Evolutionary conservation across 192 early-diverging fungal species (phyloP).

Genomic region (Geranomyces michiganensis): DNA sequence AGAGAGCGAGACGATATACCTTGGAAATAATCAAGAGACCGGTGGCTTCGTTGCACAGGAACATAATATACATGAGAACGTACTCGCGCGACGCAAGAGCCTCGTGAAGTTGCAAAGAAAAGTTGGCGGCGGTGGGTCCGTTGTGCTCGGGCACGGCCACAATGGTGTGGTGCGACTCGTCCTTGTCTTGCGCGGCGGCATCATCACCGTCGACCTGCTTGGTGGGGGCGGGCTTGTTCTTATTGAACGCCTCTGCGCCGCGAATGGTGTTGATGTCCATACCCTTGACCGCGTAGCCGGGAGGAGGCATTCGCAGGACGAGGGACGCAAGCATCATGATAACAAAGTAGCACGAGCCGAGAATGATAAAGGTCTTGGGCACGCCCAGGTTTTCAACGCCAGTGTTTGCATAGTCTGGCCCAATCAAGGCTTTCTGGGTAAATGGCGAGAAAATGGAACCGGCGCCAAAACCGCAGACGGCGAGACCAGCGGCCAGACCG

Average conservation of each 20-base stretch:
- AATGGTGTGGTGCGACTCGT: conserved; percentile 8
- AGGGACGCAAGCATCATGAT: conserved; percentile 49
- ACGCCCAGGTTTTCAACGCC: conserved; percentile 47
- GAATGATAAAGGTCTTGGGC: conserved; percentile 65
- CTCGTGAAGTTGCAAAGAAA: conserved; percentile 34
- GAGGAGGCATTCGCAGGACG: conserved; percentile 50
- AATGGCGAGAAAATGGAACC: conserved; percentile 72
- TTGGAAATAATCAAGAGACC: conserved; percentile 51
- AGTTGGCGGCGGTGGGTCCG: conserved; percentile 10
- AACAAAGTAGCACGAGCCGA: conserved; percentile 64
- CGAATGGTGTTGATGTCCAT: conserved; percentile 54
- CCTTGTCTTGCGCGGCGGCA: background rate
- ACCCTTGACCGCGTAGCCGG: conserved; percentile 70
- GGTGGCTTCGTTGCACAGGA: conserved; percentile 57
- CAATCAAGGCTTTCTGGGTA: conserved; percentile 59
- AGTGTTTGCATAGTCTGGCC: conserved; percentile 35
- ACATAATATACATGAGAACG: conserved; percentile 43
- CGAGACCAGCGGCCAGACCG: conserved; percentile 74
- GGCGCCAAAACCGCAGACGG: conserved; percentile 77
- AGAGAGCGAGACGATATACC: conserved; percentile 24
- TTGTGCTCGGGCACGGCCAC: background rate
- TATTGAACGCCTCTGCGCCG: conserved; percentile 35
- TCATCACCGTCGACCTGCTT: background rate
- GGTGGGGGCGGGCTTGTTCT: background rate
- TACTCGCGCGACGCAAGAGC: conserved; percentile 38